phyloP scores from a whole-genome alignment of 2,329 filamentous ascomycete genomes.

The Neospermospora avenae region DNA sequence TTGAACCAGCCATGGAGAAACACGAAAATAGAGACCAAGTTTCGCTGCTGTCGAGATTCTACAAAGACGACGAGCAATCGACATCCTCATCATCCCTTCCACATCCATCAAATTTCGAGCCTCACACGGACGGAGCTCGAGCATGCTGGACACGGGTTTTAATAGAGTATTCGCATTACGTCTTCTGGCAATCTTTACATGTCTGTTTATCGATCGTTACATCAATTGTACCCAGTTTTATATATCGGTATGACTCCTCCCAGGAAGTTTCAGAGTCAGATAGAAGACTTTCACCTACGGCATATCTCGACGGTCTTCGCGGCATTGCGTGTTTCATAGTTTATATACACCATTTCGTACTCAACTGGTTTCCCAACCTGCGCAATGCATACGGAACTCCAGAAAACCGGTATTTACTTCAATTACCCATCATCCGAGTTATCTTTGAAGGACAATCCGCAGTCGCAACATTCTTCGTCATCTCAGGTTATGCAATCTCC shows the following conservation, averaged over 20 bases:
- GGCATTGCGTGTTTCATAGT: slow-evolving; percentile 39
- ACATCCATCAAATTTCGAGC: background rate
- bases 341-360: slow-evolving; percentile 17
- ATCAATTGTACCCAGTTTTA: background rate
- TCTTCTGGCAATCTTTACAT: background rate
- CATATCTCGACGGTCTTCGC: slow-evolving; percentile 46
- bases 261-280: background rate
- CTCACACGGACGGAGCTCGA: background rate
- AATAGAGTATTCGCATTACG: background rate
- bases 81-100: background rate
- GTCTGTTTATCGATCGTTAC: background rate
- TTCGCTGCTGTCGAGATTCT: background rate
- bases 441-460: slow-evolving; percentile 42
- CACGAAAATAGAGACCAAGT: background rate
- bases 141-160: background rate
- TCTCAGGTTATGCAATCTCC: slow-evolving; percentile 46
- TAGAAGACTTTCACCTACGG: slow-evolving; percentile 36
- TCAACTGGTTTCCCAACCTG: slow-evolving; percentile 17
- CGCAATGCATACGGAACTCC: slow-evolving; percentile 26
- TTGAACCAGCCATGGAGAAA: background rate
- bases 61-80: background rate
- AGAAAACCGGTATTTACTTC: slow-evolving; percentile 35
- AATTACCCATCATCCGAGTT: slow-evolving; percentile 44
- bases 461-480: slow-evolving; percentile 48
- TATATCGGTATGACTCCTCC: background rate